These are phyloP conservation scores for Coemansia sp. DNA, from an alignment of 192 early-diverging fungal species.

Conservation along the genomic window DNA sequence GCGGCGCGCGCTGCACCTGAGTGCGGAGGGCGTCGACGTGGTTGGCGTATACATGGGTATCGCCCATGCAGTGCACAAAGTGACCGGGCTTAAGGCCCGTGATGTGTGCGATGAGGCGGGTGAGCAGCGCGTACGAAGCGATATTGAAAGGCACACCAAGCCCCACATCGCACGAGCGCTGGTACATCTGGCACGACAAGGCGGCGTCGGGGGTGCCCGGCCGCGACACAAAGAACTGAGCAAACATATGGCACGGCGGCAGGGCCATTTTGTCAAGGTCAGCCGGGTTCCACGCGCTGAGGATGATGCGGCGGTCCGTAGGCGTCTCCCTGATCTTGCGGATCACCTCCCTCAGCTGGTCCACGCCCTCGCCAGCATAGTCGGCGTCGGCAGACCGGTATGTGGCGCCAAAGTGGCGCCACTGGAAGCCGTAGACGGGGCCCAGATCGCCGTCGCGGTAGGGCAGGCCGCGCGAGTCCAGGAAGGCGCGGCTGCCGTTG, in stretches of 20 bases:
- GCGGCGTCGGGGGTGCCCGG: slow-evolving; percentile 54
- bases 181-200: slow-evolving; percentile 94
- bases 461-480: slow-evolving; percentile 80
- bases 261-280: slow-evolving; percentile 89
- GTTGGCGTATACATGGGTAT: slow-evolving; percentile 92
- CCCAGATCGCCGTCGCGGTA: slow-evolving; percentile 88
- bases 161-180: slow-evolving; percentile 93
- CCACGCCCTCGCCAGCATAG: slow-evolving; percentile 89
- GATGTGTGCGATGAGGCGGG: slow-evolving; percentile 86
- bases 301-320: slow-evolving; percentile 86
- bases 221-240: slow-evolving; percentile 93
- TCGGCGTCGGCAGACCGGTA: slow-evolving; percentile 82
- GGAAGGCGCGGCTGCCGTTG: slow-evolving; percentile 86
- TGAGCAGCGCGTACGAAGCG: slow-evolving; percentile 92
- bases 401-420: slow-evolving; percentile 97
- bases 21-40: slow-evolving; percentile 82
- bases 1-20: slow-evolving; percentile 77
- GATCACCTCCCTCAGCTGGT: slow-evolving; percentile 89
- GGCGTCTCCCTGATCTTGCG: slow-evolving; percentile 82
- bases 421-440: slow-evolving; percentile 98
- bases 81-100: slow-evolving; percentile 78
- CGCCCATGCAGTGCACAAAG: slow-evolving; percentile 94
- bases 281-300: slow-evolving; percentile 98
- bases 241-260: slow-evolving; percentile 97
- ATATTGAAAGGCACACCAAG: slow-evolving; percentile 99